phyloP scores from a whole-genome alignment of 805 yeast genomes.

The Yarrowia sp. region DNA sequence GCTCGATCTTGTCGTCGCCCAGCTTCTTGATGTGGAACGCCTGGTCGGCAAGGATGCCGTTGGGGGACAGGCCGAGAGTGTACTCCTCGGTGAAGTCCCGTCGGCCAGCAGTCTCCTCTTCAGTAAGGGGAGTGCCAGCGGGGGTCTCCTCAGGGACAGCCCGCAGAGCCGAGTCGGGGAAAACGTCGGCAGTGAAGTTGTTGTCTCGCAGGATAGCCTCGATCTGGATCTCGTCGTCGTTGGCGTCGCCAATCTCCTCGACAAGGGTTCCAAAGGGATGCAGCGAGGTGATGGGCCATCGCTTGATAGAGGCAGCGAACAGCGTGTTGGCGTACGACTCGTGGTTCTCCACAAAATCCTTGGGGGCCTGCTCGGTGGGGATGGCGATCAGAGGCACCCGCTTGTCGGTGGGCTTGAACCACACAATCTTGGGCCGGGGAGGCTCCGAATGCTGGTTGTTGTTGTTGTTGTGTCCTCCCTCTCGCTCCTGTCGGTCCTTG shows the following conservation, averaged over 20 bases:
- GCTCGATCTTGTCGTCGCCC: constrained; percentile 66
- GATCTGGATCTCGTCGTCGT: constrained; percentile 77
- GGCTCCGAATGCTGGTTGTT: constrained; percentile 48
- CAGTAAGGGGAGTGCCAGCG: constrained; percentile 38
- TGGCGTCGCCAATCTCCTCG: constrained; percentile 82
- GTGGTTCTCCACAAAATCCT: constrained; percentile 91
- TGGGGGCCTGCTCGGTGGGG: constrained; percentile 98
- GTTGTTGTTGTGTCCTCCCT: constrained; percentile 50
- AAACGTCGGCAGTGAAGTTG: constrained; percentile 54
- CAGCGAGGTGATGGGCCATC: constrained; percentile 99
- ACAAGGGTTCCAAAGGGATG: constrained; percentile 97
- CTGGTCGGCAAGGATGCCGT: constrained; percentile 68
- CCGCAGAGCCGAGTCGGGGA: constrained; percentile 52
- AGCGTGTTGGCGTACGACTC: constrained; percentile 79
- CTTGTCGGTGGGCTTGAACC: constrained; percentile 99
- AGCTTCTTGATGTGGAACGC: constrained; percentile 79
- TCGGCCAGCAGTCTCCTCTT: constrained; percentile 53
- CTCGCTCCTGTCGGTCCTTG: constrained; percentile 63
- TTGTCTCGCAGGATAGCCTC: constrained; percentile 84
- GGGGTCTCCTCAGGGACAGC: constrained; percentile 41
- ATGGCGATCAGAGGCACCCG: constrained; percentile 97
- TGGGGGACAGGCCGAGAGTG: constrained; percentile 67
- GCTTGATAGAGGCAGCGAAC: constrained; percentile 92
- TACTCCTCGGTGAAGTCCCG: constrained; percentile 63
- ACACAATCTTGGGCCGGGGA: constrained; percentile 86